A percentile compares a stretch with the other conserved stretches of the same genome.
These are phyloP conservation scores for Bipolaris cookei DNA, from an alignment of 2,329 filamentous ascomycete species.

Conservation along the genomic window DNA sequence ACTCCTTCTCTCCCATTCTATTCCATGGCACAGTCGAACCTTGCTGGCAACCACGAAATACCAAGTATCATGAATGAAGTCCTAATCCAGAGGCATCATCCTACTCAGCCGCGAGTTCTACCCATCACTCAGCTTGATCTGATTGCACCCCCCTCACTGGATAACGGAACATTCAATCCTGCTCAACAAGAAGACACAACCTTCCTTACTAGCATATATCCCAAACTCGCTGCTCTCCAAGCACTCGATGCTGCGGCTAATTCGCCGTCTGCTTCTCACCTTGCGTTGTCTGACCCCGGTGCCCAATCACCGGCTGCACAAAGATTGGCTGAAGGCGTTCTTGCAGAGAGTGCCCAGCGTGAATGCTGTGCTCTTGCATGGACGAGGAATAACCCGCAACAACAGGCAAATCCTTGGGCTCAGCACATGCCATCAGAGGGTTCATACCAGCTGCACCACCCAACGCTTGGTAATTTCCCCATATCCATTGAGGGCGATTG, in stretches of 20 bases:
- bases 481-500: conserved; percentile 53
- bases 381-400: conserved; percentile 49
- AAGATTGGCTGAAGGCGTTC: conserved; percentile 63
- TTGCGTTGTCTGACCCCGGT: conserved; percentile 72
- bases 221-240: conserved; percentile 55
- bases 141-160: conserved; percentile 46
- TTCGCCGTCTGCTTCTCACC: conserved; percentile 52
- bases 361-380: conserved; percentile 76
- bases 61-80: conserved; percentile 55
- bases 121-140: conserved; percentile 50
- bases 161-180: conserved; percentile 33
- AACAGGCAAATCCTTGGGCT: conserved; percentile 48
- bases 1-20: conserved; percentile 74
- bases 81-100: conserved; percentile 49
- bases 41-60: conserved; percentile 57
- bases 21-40: conserved; percentile 65
- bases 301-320: conserved; percentile 69
- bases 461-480: conserved; percentile 52
- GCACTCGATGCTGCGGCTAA: conserved; percentile 56
- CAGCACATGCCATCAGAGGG: conserved; percentile 48
- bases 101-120: conserved; percentile 48
- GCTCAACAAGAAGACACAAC: conserved; percentile 42
- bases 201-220: conserved; percentile 53
- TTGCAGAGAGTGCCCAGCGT: conserved; percentile 68
- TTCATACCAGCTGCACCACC: conserved; percentile 55